These are phyloP conservation scores for Conticribra weissflogii DNA, from an alignment of 108 stramenopile species.

Conservation along the genomic window DNA sequence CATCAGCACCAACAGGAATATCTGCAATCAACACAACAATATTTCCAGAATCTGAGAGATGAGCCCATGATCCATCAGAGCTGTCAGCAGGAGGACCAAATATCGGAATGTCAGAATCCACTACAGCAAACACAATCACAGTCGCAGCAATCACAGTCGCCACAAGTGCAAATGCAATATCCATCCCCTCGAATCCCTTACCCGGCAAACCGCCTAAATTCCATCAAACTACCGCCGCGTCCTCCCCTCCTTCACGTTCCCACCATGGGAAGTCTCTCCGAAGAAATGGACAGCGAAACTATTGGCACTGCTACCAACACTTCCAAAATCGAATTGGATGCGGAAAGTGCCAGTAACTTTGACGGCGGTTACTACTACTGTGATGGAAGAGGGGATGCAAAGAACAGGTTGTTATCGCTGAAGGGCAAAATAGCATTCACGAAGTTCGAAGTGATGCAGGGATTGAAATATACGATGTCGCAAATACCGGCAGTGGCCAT, in stretches of 20 bases:
- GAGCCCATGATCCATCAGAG: too few relatives aligned
- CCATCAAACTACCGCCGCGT: background rate
- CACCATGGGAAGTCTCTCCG: conserved; percentile 8
- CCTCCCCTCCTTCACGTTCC: background rate
- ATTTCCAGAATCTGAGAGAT: too few relatives aligned
- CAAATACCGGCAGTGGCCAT: conserved; percentile 55
- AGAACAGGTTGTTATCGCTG: background rate
- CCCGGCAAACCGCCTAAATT: background rate
- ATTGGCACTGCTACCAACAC: background rate
- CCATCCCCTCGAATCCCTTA: background rate
- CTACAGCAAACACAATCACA: background rate
- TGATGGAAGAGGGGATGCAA: background rate
- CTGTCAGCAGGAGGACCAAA: too few relatives aligned
- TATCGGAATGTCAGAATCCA: too few relatives aligned
- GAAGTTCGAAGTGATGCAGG: conserved; percentile 1
- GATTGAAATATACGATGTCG: conserved; percentile 1
- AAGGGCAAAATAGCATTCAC: background rate
- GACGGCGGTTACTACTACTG: background rate
- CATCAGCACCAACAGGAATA: background rate
- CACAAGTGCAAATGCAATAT: too few relatives aligned
- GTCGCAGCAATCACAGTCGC: background rate
- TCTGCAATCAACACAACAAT: too few relatives aligned
- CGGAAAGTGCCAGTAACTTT: background rate
- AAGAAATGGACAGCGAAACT: background rate
- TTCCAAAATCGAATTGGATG: too few relatives aligned